Conservation (phyloP, 1,284 basidiomycete species). For the Fomitopsis betulina region DNA sequence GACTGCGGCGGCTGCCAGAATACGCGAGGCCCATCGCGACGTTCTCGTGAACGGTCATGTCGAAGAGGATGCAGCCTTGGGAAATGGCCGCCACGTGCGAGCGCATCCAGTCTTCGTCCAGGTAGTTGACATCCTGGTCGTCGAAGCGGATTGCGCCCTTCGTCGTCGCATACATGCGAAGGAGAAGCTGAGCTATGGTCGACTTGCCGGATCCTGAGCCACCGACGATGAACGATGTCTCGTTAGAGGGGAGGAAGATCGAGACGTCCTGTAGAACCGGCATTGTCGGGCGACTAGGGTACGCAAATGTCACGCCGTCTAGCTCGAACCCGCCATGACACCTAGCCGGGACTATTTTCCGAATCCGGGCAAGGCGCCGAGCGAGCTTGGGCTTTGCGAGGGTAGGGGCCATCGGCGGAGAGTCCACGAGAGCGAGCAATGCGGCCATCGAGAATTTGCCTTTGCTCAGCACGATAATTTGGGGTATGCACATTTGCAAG, state of each 20-base stretch:
- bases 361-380: conserved; percentile 28
- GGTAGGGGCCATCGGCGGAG: conserved; percentile 21
- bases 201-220: conserved; percentile 90
- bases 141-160: conserved; percentile 73
- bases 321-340: conserved; percentile 80
- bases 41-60: conserved; percentile 85
- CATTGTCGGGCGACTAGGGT: conserved; percentile 74
- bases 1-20: conserved; percentile 34
- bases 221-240: conserved; percentile 93
- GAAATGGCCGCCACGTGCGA: conserved; percentile 75
- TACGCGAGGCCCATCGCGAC: conserved; percentile 76
- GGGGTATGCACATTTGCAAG: conserved; percentile 82
- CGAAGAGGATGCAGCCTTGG: conserved; percentile 79
- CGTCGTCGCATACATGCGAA: conserved; percentile 71
- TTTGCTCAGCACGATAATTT: conserved; percentile 74
- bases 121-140: conserved; percentile 71
- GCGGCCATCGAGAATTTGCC: conserved; percentile 84
- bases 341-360: conserved; percentile 52
- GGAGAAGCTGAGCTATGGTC: conserved; percentile 82
- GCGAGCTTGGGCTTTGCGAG: conserved; percentile 16
- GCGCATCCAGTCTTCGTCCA: conserved; percentile 75
- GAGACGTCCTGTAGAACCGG: conserved; percentile 61
- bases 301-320: conserved; percentile 77
- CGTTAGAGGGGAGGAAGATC: conserved; percentile 77
- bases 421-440: conserved; percentile 59